phyloP scores from a whole-genome alignment of 2,329 filamentous ascomycete genomes.

The Claviceps monticola region DNA sequence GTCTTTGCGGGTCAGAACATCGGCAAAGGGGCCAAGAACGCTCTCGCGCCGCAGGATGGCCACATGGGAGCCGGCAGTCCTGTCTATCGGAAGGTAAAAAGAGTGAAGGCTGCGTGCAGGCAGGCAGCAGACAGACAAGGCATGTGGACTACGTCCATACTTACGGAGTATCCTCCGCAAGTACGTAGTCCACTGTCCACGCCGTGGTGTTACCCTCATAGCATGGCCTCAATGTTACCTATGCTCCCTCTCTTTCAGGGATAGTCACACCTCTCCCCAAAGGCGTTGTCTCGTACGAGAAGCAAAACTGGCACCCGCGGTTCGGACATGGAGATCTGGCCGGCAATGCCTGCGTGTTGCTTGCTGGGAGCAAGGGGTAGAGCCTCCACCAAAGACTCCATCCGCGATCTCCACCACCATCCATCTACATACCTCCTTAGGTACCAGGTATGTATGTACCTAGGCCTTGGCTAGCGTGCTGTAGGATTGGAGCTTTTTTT shows the following conservation, averaged over 20 bases:
- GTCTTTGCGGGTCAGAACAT: neutral
- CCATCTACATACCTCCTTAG: too few species aligned
- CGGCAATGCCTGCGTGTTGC: neutral
- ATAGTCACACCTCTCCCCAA: neutral
- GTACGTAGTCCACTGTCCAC: neutral
- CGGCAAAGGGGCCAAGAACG: neutral
- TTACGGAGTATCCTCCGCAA: too few species aligned
- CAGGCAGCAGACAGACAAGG: neutral
- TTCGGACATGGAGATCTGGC: constrained; percentile 2
- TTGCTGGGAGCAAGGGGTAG: too few species aligned
- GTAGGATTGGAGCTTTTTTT: neutral
- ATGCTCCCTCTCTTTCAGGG: neutral
- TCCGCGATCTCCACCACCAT: too few species aligned
- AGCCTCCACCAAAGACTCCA: too few species aligned
- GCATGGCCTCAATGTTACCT: neutral
- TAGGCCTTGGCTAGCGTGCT: neutral
- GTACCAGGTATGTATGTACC: neutral
- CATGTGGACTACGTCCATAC: neutral
- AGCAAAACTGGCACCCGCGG: constrained; percentile 1
- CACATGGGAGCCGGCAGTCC: constrained; percentile 2
- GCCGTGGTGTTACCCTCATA: neutral
- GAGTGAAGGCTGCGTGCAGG: neutral
- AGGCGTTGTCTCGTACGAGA: constrained; percentile 4
- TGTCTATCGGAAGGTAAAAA: constrained; percentile 1
- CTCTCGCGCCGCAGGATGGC: neutral